Percentiles rank a stretch among this genome's conserved stretches.
Evolutionary conservation across 1,284 basidiomycete genomes (phyloP).

Genomic region (Malassezia restricta): DNA sequence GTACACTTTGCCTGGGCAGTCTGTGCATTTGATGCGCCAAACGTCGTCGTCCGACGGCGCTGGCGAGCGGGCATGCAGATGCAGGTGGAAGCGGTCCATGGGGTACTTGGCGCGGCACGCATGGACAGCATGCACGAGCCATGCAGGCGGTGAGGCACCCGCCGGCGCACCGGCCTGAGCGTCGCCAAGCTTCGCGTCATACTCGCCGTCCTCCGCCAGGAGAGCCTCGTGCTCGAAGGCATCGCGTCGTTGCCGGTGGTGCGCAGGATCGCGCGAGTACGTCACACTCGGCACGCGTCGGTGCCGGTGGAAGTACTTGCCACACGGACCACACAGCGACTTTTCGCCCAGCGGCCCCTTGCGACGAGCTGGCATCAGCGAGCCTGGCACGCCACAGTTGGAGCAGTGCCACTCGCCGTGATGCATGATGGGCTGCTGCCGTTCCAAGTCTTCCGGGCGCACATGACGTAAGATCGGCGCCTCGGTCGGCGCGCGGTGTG

Average conservation of each 20-base stretch:
- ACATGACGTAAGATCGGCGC: background rate
- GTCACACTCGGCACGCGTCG: conserved; percentile 30
- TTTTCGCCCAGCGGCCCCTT: conserved; percentile 83
- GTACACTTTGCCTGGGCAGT: conserved; percentile 92
- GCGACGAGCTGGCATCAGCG: conserved; percentile 29
- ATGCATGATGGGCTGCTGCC: conserved; percentile 40
- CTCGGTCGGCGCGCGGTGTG: background rate
- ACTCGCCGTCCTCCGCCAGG: background rate
- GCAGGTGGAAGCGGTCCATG: conserved; percentile 60
- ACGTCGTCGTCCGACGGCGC: conserved; percentile 48
- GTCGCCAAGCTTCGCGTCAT: conserved; percentile 9
- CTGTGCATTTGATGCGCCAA: conserved; percentile 85
- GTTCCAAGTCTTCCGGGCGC: conserved; percentile 36
- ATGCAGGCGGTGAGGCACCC: conserved; percentile 51
- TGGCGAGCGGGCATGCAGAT: conserved; percentile 16
- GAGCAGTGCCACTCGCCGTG: conserved; percentile 44
- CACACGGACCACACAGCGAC: conserved; percentile 78
- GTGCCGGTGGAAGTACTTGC: conserved; percentile 52
- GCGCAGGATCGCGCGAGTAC: conserved; percentile 35
- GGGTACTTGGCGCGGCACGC: conserved; percentile 63
- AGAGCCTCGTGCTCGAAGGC: background rate
- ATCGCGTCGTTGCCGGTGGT: conserved; percentile 16
- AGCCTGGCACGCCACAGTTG: conserved; percentile 42
- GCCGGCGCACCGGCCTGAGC: conserved; percentile 7
- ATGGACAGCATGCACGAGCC: conserved; percentile 58